Conservation (phyloP, 306 rosid species). For the Cotoneaster glaucophyllus region DNA sequence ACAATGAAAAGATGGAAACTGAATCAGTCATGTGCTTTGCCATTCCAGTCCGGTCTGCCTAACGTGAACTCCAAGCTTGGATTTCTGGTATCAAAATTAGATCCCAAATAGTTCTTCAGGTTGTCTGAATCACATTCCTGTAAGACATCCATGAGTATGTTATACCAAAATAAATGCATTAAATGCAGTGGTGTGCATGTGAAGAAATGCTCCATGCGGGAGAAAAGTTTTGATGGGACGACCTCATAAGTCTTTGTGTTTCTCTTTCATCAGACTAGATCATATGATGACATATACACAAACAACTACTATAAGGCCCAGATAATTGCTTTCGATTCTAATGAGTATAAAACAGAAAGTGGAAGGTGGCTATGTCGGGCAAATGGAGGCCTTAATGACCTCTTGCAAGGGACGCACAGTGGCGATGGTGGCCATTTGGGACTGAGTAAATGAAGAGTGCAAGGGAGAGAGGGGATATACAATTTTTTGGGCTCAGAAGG, state of each 20-base stretch:
- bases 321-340: too few relatives aligned
- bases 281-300: too few relatives aligned
- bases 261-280: too few relatives aligned
- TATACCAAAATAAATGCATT: background rate
- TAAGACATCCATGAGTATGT: background rate
- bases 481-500: too few relatives aligned
- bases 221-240: background rate
- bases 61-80: constrained; percentile 93
- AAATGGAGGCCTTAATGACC: too few relatives aligned
- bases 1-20: constrained; percentile 12
- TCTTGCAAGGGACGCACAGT: too few relatives aligned
- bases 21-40: constrained; percentile 46
- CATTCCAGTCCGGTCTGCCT: constrained; percentile 91
- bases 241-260: background rate
- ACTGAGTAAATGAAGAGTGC: too few relatives aligned
- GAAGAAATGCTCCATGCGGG: background rate
- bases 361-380: too few relatives aligned
- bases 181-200: background rate
- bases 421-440: too few relatives aligned
- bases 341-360: too few relatives aligned
- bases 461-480: too few relatives aligned
- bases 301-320: too few relatives aligned
- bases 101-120: constrained; percentile 40
- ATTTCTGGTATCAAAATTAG: constrained; percentile 56
- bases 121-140: constrained; percentile 75